A percentile compares a stretch with the other conserved stretches of the same genome.
These are phyloP conservation scores for Globisporangium heterothallicum DNA, from an alignment of 352 stramenopile species.

Conservation along the genomic window DNA sequence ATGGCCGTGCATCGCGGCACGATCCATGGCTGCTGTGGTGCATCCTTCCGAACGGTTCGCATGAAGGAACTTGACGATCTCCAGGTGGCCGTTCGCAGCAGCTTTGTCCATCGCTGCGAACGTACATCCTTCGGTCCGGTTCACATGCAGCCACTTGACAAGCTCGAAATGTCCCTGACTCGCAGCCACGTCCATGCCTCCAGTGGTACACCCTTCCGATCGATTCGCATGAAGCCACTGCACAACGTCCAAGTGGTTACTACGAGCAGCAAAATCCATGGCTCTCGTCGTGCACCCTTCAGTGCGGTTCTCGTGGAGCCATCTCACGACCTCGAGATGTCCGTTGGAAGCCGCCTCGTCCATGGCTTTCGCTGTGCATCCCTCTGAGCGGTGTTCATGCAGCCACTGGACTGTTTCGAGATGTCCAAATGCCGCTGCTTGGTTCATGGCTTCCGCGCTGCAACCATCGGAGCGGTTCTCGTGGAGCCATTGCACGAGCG, in stretches of 20 bases:
- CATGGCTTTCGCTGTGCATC: conserved; percentile 32
- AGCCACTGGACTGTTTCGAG: conserved; percentile 28
- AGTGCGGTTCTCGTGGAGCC: conserved; percentile 21
- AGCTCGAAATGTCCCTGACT: conserved; percentile 14
- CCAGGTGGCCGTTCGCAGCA: conserved; percentile 14
- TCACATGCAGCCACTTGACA: conserved; percentile 19
- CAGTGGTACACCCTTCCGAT: conserved; percentile 12
- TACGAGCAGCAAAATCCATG: conserved; percentile 27
- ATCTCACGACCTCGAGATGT: conserved; percentile 26
- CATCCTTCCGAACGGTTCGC: conserved; percentile 18
- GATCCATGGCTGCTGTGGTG: conserved; percentile 14
- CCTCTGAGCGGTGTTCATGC: conserved; percentile 18
- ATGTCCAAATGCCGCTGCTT: conserved; percentile 22
- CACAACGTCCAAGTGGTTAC: conserved; percentile 22
- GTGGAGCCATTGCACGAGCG: not conserved
- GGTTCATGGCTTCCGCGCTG: conserved; percentile 21
- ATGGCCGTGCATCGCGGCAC: conserved; percentile 17
- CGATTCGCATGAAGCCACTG: conserved; percentile 19
- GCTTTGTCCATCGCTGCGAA: conserved; percentile 22
- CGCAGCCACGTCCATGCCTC: conserved; percentile 21
- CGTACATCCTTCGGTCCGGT: conserved; percentile 22
- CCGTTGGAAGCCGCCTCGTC: conserved; percentile 31
- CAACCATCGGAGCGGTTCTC: not conserved
- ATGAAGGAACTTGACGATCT: conserved; percentile 23
- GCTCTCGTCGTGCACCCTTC: conserved; percentile 26